Base-by-base conservation (phyloP, 768 basidiomycete species). In the Megacollybia marginata region DNA sequence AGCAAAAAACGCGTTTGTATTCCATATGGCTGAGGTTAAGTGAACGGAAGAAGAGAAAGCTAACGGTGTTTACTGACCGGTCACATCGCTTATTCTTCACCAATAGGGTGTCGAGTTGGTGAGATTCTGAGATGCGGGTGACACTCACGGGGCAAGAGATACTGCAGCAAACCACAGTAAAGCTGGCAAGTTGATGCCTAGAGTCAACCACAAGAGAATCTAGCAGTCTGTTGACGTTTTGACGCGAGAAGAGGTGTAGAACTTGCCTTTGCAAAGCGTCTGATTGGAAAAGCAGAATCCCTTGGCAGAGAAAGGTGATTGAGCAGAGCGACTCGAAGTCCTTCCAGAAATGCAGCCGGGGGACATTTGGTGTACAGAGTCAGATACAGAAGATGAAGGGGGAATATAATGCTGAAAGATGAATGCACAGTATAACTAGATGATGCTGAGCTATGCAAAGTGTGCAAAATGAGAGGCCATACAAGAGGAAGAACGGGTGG, bases 401-500 rank as follows among this genome's bases (percentile, higher is more conserved):
- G 93, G 55, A 94, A 86, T 55, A 89, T 80, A 54, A 94, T 58
- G 15, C 72, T 59, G 64, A 97, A 88, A 1, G 78, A 73, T 2
- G 89, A 86, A 64, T 98, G 95, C 4, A 93, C 92, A 48, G 92
- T 62, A 65, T 88, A 96, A 65, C 92, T 93, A 59, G 13, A 33
- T 19, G 34, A 36, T 2, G 13, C 33, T 47, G 32, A 50, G 44
- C 18, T 20, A 52, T 51, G 48, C 42, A 53, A 51, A 35, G 6
- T n/a, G 11, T 12, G 45, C 19, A 4, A 42, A n/a, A 12, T 9
- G 42, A 62, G 23, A 28, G 23, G 23, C 23, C 87, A 53, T 58
- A 90, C 90, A 93, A 90, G 53, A 91, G 71, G 59, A 97, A 86
- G 73, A 83, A 95, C 0, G 95, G 90, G 52, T 96, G 89, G 47